Percentiles rank a stretch among this genome's conserved stretches.
phyloP scores from a whole-genome alignment of 352 stramenopile genomes.

The Pythium pyrilobum region DNA sequence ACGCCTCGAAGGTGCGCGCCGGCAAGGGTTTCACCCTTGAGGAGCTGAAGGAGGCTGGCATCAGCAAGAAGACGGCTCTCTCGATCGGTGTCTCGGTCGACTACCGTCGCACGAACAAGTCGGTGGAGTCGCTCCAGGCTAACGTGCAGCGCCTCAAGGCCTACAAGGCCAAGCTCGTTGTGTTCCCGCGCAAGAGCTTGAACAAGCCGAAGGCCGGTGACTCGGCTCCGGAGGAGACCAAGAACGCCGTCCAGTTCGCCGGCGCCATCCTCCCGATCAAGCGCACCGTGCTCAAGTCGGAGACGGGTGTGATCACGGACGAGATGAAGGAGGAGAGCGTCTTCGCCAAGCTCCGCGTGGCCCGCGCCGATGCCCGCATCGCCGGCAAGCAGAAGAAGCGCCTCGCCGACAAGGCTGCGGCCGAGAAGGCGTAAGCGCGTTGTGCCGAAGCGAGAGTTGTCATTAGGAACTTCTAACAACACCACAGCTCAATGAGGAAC shows the following conservation, averaged over 20 bases:
- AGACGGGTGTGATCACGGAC: slow-evolving; percentile 75
- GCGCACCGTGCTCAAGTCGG: slow-evolving; percentile 72
- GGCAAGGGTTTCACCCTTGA: slow-evolving; percentile 98
- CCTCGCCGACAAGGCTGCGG: slow-evolving; percentile 81
- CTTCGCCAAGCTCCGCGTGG: slow-evolving; percentile 79
- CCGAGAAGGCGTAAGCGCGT: slow-evolving; percentile 74
- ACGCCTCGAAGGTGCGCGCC: slow-evolving; percentile 97
- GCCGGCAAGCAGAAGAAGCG: slow-evolving; percentile 88
- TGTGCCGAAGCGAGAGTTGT: slow-evolving; percentile 12
- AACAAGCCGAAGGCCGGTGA: slow-evolving; percentile 96
- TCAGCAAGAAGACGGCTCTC: slow-evolving; percentile 93
- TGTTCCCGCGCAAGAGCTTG: slow-evolving; percentile 97
- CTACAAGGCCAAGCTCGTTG: slow-evolving; percentile 98
- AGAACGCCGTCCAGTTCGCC: slow-evolving; percentile 90
- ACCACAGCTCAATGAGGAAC: slow-evolving; percentile 29
- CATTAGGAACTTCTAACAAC: slow-evolving; percentile 30
- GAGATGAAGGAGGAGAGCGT: slow-evolving; percentile 85
- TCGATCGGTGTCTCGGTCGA: slow-evolving; percentile 99
- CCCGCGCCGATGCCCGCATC: slow-evolving; percentile 82
- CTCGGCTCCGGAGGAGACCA: slow-evolving; percentile 86
- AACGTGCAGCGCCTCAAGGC: slow-evolving; percentile 99
- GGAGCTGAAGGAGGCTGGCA: slow-evolving; percentile 97
- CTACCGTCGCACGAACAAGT: slow-evolving; percentile 97
- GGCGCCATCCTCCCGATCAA: slow-evolving; percentile 75
- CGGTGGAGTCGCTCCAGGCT: slow-evolving; percentile 91